Conservation (phyloP, 441 rosid species). For the Aleurites moluccanus region DNA sequence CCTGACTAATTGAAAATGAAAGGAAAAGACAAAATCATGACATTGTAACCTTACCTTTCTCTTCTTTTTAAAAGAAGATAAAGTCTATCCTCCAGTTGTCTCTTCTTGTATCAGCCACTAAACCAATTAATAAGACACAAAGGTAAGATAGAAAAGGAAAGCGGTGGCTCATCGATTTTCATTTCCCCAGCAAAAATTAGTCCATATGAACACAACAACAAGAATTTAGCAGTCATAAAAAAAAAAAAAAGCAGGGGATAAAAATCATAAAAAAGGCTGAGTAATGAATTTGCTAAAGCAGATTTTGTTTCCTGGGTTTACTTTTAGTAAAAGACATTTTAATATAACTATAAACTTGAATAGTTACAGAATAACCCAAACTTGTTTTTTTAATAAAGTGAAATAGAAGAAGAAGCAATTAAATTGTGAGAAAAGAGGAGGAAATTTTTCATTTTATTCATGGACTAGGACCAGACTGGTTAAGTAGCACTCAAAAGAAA, state of each 20-base stretch:
- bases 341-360: not conserved
- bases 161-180: constrained; percentile 8
- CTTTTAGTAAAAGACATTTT: not conserved
- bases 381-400: not conserved
- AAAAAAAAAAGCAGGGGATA: not conserved
- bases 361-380: not conserved
- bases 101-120: constrained; percentile 96
- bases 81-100: constrained; percentile 96
- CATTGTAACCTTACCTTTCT: constrained; percentile 52
- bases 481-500: too few species aligned
- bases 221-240: not conserved
- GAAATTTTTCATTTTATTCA: too few species aligned
- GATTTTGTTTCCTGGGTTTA: not conserved
- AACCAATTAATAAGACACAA: constrained; percentile 30
- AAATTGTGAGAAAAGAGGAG: too few species aligned
- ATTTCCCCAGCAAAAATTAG: constrained; percentile 8
- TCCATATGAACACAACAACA: not conserved
- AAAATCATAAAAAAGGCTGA: not conserved
- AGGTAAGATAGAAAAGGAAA: constrained; percentile 15
- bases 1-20: not conserved
- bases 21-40: not conserved
- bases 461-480: too few species aligned
- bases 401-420: too few species aligned
- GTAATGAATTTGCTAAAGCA: not conserved
- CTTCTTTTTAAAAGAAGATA: constrained; percentile 83